phyloP scores from a whole-genome alignment of 2,329 filamentous ascomycete species.

The Ophiostoma sp. region DNA sequence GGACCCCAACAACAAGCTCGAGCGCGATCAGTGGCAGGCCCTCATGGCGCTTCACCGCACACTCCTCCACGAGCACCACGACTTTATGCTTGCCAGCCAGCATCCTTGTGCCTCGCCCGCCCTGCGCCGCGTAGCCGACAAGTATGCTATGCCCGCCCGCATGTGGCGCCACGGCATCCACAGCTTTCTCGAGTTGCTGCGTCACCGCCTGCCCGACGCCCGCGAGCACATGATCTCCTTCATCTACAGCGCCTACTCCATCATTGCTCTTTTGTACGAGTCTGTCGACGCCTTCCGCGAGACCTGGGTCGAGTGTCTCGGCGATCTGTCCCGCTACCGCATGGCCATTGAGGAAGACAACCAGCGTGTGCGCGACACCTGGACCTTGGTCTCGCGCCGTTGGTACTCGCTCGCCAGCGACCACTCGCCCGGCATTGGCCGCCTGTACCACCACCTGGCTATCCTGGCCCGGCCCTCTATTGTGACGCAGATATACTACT shows the following conservation, averaged over 20 bases:
- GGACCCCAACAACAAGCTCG: slow-evolving; percentile 43
- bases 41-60: slow-evolving; percentile 78
- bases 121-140: slow-evolving; percentile 63
- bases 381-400: slow-evolving; percentile 71
- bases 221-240: slow-evolving; percentile 88
- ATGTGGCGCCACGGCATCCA: slow-evolving; percentile 96
- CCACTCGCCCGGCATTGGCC: slow-evolving; percentile 65
- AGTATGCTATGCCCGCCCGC: slow-evolving; percentile 84
- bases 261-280: slow-evolving; percentile 82
- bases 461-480: slow-evolving; percentile 67
- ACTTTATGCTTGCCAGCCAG: slow-evolving; percentile 81
- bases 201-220: slow-evolving; percentile 67
- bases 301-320: slow-evolving; percentile 90
- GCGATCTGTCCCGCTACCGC: slow-evolving; percentile 75
- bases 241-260: slow-evolving; percentile 82
- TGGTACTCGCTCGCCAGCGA: slow-evolving; percentile 86
- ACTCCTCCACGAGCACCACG: slow-evolving; percentile 73
- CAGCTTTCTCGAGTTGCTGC: slow-evolving; percentile 70
- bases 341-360: slow-evolving; percentile 91
- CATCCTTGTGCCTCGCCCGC: slow-evolving; percentile 71
- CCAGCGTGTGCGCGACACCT: slow-evolving; percentile 67
- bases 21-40: slow-evolving; percentile 73
- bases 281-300: slow-evolving; percentile 77
- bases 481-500: slow-evolving; percentile 67
- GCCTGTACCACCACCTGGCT: slow-evolving; percentile 83